These are phyloP conservation scores for Wolfiporia cocos DNA, from an alignment of 1,284 basidiomycete species.

Conservation along the genomic window DNA sequence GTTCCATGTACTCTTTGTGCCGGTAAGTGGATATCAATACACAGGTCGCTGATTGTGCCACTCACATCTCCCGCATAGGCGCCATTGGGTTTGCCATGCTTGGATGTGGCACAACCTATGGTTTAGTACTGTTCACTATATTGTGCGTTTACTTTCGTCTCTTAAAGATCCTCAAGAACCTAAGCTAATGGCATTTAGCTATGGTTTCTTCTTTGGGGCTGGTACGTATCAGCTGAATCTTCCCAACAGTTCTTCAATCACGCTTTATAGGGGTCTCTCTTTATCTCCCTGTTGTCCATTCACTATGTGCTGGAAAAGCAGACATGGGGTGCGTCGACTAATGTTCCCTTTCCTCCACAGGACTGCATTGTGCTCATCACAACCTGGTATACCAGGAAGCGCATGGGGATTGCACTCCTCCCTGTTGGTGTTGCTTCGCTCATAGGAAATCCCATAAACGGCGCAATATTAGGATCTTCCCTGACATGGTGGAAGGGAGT, in stretches of 20 bases:
- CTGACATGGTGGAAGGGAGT: slow-evolving; percentile 11
- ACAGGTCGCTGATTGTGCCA: too few relatives aligned
- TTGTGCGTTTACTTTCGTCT: slow-evolving; percentile 7
- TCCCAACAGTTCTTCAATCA: too few relatives aligned
- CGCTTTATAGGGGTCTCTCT: slow-evolving; percentile 1
- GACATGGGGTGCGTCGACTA: slow-evolving; percentile 3
- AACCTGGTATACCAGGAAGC: slow-evolving; percentile 5
- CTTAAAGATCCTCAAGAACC: not conserved
- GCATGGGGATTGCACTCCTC: slow-evolving; percentile 10
- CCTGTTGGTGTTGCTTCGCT: slow-evolving; percentile 10
- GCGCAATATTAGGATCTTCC: slow-evolving; percentile 12
- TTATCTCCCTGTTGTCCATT: slow-evolving; percentile 3
- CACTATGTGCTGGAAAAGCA: not conserved
- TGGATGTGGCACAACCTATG: slow-evolving; percentile 14
- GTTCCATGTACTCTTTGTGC: slow-evolving; percentile 6
- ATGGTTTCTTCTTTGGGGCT: slow-evolving; percentile 21
- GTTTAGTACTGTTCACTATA: slow-evolving; percentile 19
- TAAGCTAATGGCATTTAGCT: slow-evolving; percentile 3
- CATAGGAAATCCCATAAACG: slow-evolving; percentile 12
- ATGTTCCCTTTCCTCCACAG: not conserved
- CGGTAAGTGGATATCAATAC: too few relatives aligned
- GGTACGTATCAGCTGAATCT: not conserved
- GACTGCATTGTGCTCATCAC: not conserved
- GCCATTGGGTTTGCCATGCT: slow-evolving; percentile 19
- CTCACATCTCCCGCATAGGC: too few relatives aligned